phyloP scores from a whole-genome alignment of 768 basidiomycete genomes.

The Pleurotus cornucopiae region DNA sequence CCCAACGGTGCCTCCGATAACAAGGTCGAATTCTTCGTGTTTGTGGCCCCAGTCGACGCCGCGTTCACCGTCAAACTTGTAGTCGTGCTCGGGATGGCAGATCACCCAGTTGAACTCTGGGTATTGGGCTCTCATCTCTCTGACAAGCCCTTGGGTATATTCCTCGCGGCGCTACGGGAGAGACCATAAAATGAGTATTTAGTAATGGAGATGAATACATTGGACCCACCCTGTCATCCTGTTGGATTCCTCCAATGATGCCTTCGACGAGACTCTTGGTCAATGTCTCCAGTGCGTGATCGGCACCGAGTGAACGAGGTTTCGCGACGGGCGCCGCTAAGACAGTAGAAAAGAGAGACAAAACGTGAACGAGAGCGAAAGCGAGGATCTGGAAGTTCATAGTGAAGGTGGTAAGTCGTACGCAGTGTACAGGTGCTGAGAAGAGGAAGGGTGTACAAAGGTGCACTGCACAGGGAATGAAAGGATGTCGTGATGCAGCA shows the following conservation, averaged over 20 bases:
- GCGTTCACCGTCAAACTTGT: neutral
- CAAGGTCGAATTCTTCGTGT: neutral
- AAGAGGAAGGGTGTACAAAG: no score
- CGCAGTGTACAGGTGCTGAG: no score
- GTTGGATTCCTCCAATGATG: neutral
- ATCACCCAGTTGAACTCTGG: neutral
- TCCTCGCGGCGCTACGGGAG: neutral
- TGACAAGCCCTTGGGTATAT: neutral
- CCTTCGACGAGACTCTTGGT: neutral
- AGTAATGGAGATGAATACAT: neutral
- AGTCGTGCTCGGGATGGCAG: neutral
- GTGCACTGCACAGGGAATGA: no score
- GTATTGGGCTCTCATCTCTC: neutral
- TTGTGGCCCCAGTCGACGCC: neutral
- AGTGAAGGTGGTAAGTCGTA: no score
- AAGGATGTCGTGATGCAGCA: no score
- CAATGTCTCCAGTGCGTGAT: neutral
- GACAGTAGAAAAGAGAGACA: no score
- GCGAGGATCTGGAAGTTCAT: no score
- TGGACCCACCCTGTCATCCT: neutral
- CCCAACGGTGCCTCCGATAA: neutral
- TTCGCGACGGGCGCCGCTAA: no score
- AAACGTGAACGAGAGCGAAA: no score
- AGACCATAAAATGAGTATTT: neutral
- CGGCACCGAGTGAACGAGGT: neutral